Evolutionary conservation across 371 early-diverging fungal species (phyloP), one percentile per base, ranked within the genome.

Genomic region (Mortierella sp.): DNA sequence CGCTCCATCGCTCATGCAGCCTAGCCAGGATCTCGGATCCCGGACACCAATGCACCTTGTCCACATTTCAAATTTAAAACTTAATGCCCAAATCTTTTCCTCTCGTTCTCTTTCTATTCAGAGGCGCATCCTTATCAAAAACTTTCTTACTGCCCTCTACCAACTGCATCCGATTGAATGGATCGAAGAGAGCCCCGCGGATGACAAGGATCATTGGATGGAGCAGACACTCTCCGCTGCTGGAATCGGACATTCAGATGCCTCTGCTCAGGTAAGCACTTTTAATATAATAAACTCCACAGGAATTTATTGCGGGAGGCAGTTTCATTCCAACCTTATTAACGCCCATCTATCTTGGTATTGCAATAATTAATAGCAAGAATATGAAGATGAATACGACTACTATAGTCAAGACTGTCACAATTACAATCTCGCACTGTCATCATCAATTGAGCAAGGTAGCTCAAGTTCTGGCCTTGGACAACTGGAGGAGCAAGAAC

Each of bases 61-160:
- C 23, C 64, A 69, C 60, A 51, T 72, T 31, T 79, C 79, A 15
- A 79, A 73, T 43, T 40, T 57, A 31, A 80, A 80, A 53, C 70
- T 80, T 49, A 67, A 70, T 67, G 60, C 34, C 6, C 64, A 79
- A 34, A 70, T 74, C 37, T 70, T 64, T 32, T 80, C 75, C 22
- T 42, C 56, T 17, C 66, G 68, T 4, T 69, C 70, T 13, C 70
- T 62, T 42, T 73, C 79, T 31, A 73, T 79, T 23, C 64, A 70
- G 19, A 61, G 74, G 15, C 73, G 79, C 15, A 79, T 79, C 22
- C 66, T 79, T 37, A 69, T 79, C 55, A 72, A 62, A 34, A 79
- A 79, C 79, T 79, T 79, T n/a, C 45, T 79, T 45, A 64, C 73
- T 32, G 34, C 64, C 32, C 61, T 79, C 29, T 79, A 73, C 57